Base-by-base conservation (phyloP, 2,329 filamentous ascomycete genomes). In the Akanthomyces lecanii region DNA sequence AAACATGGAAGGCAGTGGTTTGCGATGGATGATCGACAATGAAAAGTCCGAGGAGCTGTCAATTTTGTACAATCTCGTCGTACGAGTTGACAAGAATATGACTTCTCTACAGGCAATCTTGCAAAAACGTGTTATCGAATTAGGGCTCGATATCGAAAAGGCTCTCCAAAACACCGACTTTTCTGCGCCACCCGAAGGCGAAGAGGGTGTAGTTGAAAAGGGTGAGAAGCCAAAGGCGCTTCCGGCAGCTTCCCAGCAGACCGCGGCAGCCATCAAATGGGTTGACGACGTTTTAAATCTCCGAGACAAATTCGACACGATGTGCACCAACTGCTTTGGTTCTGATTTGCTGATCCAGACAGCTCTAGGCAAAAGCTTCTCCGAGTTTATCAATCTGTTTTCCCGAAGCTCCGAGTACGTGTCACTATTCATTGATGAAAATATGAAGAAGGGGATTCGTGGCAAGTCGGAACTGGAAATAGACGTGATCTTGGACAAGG, bases 381-480 rank as follows among this genome's bases (percentile, higher is more conserved):
- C 90, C 1, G 89, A 96, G 18, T 96, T 98, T 70, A 97, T 99
- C 81, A 98, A 97, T 73, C 77, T 87, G n/a, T 97, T 97, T 71
- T 75, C 80, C 16, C 87, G 93, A 66, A 89, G 90, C 69, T 91
- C 94, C 1, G 95, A 99, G 72, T 97, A 92, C 72, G 89, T 98
- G 6, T 99, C 95, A 0, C 82, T 99, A 0, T 99, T 96, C 76
- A 96, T 99, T 64, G 95, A 99, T 70, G 94, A 98, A 70, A 96
- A 93, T 71, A 85, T 99, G 70, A 97, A 96, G 78, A 90, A 94
- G 69, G 93, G 93, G 4, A 90, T 97, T 74, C 93, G 92, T 72
- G 92, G 92, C 66, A 97, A 96, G 79, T 94, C 91, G 0, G 95
- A 98, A 69, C 83, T 82, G 33, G 94, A 98, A 72, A 85, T 97